A percentile compares a stretch with the other conserved stretches of the same genome.
Conservation (phyloP, 352 stramenopile genomes). For the Lagenidium giganteum region DNA sequence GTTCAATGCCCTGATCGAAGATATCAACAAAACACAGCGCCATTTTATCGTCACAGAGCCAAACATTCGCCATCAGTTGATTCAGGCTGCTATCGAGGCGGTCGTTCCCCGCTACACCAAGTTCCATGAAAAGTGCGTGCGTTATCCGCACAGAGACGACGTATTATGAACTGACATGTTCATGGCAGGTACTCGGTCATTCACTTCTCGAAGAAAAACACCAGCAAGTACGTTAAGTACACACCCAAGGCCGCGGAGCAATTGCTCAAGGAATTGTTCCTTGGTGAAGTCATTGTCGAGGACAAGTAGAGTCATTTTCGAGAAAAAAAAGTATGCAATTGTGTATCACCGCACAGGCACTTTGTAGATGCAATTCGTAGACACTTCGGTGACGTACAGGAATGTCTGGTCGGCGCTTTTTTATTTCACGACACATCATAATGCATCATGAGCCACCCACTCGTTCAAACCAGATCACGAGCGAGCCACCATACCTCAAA, state of each 20-base stretch:
- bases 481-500: constrained; percentile 62
- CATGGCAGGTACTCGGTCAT: constrained; percentile 77
- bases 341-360: constrained; percentile 24
- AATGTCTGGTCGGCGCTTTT: constrained; percentile 40
- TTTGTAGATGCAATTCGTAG: constrained; percentile 62
- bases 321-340: not conserved
- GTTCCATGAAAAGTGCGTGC: constrained; percentile 87
- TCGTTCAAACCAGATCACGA: too few species aligned
- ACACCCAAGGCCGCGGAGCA: constrained; percentile 74
- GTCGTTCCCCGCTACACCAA: constrained; percentile 87
- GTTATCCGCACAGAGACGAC: too few species aligned
- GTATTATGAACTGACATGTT: too few species aligned
- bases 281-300: constrained; percentile 28
- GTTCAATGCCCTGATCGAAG: constrained; percentile 70
- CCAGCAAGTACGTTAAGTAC: constrained; percentile 87
- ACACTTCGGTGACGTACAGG: constrained; percentile 76
- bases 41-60: constrained; percentile 84
- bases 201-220: constrained; percentile 91
- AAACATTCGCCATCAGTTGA: constrained; percentile 77
- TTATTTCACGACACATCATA: too few species aligned
- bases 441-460: too few species aligned
- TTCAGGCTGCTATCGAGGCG: constrained; percentile 74
- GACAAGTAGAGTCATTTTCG: constrained; percentile 7
- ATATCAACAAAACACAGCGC: constrained; percentile 60
- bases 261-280: constrained; percentile 82